These are phyloP conservation scores for Plantago elongata DNA, from an alignment of 257 asterid genomes.

Conservation along the genomic window DNA sequence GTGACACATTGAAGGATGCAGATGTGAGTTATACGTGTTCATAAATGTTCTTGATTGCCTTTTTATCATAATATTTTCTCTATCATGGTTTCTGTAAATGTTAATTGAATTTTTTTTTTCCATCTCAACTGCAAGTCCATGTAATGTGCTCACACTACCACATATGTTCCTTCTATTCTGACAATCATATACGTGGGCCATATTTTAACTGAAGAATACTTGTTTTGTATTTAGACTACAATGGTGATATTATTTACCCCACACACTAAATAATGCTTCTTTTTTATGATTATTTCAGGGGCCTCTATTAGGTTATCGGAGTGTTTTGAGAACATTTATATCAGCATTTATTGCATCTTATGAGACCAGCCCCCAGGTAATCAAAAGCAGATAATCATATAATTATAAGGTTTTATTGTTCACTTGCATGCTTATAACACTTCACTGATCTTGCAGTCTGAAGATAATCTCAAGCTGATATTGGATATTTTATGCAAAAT, in stretches of 20 bases:
- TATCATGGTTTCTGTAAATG: no score
- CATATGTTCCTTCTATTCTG: no score
- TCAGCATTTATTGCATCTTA: conserved; percentile 88
- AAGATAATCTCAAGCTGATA: conserved; percentile 65
- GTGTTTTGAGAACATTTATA: conserved; percentile 79
- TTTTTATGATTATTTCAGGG: conserved; percentile 42
- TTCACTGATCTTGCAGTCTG: conserved; percentile 50
- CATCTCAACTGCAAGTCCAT: no score
- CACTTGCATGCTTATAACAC: conserved; percentile 21
- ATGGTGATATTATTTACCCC: neutral
- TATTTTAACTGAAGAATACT: no score
- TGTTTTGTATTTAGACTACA: no score
- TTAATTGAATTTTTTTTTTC: no score
- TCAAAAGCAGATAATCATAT: conserved; percentile 16
- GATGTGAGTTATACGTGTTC: conserved; percentile 54
- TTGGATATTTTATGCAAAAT: conserved; percentile 77
- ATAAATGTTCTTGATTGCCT: conserved; percentile 8
- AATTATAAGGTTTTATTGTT: conserved; percentile 14
- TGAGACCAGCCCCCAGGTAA: conserved; percentile 89
- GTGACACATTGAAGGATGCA: conserved; percentile 60
- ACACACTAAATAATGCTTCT: conserved; percentile 1
- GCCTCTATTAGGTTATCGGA: conserved; percentile 67
- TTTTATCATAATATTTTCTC: neutral
- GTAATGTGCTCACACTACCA: no score
- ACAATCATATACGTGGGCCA: no score